Evolutionary conservation across 306 rosid species (phyloP).

Genomic region (Quercus alba): DNA sequence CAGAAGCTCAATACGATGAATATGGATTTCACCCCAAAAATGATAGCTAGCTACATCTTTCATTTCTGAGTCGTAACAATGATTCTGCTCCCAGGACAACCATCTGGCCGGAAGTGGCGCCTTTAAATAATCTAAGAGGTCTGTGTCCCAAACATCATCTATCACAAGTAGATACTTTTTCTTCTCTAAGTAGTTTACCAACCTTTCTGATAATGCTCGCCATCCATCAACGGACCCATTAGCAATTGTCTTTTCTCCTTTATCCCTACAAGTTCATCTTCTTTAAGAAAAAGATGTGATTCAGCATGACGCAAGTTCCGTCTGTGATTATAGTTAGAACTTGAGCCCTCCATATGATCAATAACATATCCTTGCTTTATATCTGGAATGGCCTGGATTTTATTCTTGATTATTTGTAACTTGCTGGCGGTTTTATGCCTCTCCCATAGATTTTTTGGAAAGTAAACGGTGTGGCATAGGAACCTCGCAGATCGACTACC

Average conservation of each 20-base stretch:
- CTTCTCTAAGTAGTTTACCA: background rate
- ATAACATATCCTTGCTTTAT: no score
- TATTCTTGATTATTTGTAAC: no score
- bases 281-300: no score
- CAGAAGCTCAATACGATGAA: background rate
- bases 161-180: background rate
- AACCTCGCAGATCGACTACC: no score
- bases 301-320: no score
- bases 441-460: no score
- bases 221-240: background rate
- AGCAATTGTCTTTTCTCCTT: background rate
- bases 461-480: no score
- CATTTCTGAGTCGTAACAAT: background rate
- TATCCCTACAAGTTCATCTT: no score
- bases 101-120: background rate
- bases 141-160: background rate
- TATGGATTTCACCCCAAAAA: background rate
- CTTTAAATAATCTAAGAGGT: background rate
- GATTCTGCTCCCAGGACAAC: background rate
- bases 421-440: no score
- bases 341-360: no score
- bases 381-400: no score
- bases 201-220: background rate
- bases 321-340: no score
- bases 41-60: background rate